Evolutionary conservation across 2,329 filamentous ascomycete species (phyloP), one percentile per base, ranked within the genome.

Genomic region (Hypoxylon sp.): DNA sequence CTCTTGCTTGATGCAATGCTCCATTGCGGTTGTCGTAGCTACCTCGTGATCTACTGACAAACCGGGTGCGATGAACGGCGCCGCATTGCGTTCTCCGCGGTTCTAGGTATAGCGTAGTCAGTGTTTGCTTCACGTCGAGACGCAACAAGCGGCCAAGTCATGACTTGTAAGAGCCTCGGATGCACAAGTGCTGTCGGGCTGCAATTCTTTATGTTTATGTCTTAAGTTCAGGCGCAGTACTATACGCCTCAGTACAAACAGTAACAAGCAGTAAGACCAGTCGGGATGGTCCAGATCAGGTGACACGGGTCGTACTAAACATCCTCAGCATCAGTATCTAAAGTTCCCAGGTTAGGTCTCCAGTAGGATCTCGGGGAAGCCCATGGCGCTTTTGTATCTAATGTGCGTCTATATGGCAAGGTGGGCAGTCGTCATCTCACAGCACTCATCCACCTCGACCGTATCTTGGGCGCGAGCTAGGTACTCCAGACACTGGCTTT

Each of bases 361-460:
- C 66, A 69, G 69, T 67, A 68, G 61, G 64, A 70, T 46, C 55
- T 54, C 54, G 60, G 64, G 69, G 69, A 63, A 66, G 69, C 46
- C 31, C 64, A 65, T 69, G 55, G 60, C 66, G 61, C 54, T 65
- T 66, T 70, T 66, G 69, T 72, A 70, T 71, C 59, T 57, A 44
- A 57, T 62, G 64, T 58, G 56, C 65, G 60, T 46, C 50, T 54
- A 49, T 44, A 61, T 55, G 50, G 58, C 55, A 65, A 65, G 55
- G 58, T 64, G 54, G 30, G 64, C 60, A 69, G 68, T 73, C 67
- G 71, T 65, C 64, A 72, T 75, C 68, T 66, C 42, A 70, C 66
- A 67, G 64, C 53, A 56, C 64, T 50, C 68, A 72, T 75, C 72
- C 71, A 60, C 64, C 68, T 68, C 70, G 31, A 62, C 59, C 50